Base-by-base conservation (phyloP, 352 stramenopile species). In the Pythium guiyangense region DNA sequence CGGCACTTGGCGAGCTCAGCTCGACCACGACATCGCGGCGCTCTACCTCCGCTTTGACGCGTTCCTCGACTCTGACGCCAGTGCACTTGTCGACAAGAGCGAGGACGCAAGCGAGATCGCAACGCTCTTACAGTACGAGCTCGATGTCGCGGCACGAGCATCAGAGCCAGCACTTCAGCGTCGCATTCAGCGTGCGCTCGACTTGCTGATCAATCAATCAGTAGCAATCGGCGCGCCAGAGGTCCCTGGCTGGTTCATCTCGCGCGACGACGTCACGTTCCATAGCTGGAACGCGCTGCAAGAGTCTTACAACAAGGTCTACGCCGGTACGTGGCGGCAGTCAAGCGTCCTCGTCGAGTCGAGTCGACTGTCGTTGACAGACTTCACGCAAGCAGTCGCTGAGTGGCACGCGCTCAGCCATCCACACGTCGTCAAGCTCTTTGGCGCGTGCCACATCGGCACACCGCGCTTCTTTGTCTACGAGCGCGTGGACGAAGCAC, bases 391-490 rank as follows among this genome's bases (percentile, higher is more conserved):
- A 31, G 39, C 14, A 2, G 37, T 31, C 10, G 15, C 25, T 0
- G 46, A 43, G 17, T 63, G 57, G 57, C 57, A 20, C 50, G 8
- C 6, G 20, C 39, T 63, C 4, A 51, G 37, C 20, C 57, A 63
- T 26, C 57, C 42, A 14, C 49, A 63, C 31, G 42, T 63, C 9
- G 34, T 43, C 17, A 48, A 52, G 49, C 31, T 63, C 12, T 50
- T 58, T 22, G 57, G 40, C 3, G 57, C 40, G 17, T 53, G 25
- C 8, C 22, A 44, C 12, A 34, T 53, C 4, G 9, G 22, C 2
- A 17, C 9, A 0, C 15, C 27, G 1, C 10, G 4, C 2, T 43
- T 63, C 11, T 31, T 59, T 8, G 42, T 57, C 12, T 52, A 53
- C 49, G 49, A 63, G 20, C 4, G 37, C 12, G 10, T 37, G 4